phyloP scores from a whole-genome alignment of 179 eudicot genomes.

The Dionaea muscipula region DNA sequence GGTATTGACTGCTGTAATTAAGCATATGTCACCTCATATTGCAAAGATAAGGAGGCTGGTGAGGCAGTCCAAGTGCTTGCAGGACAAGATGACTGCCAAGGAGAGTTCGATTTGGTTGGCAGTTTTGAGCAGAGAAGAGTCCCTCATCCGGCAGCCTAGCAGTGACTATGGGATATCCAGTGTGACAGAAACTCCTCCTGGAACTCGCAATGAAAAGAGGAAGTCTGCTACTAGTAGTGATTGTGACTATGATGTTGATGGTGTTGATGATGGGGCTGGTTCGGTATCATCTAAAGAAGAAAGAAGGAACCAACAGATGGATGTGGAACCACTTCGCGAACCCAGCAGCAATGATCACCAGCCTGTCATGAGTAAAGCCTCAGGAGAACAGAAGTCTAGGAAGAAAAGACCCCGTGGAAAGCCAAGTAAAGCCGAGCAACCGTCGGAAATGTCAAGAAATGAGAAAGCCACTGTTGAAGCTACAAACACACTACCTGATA shows the following conservation, averaged over 20 bases:
- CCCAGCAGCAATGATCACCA: constrained; percentile 8
- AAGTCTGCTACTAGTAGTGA: constrained; percentile 13
- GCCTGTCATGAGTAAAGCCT: constrained; percentile 18
- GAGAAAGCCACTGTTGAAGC: constrained; percentile 22
- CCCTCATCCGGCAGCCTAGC: constrained; percentile 8
- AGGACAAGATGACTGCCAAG: constrained; percentile 43
- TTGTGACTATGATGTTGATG: constrained; percentile 26
- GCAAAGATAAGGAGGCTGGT: constrained; percentile 31
- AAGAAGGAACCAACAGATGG: constrained; percentile 29
- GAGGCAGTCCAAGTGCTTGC: constrained; percentile 36
- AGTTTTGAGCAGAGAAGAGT: constrained; percentile 24
- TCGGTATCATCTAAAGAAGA: constrained; percentile 69
- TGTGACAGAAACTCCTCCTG: constrained; percentile 14
- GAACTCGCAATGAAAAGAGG: constrained; percentile 6
- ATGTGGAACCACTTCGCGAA: constrained; percentile 23
- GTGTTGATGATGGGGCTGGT: constrained; percentile 11
- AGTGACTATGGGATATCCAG: constrained; percentile 11
- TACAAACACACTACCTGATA: constrained; percentile 16
- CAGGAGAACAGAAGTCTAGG: constrained; percentile 21
- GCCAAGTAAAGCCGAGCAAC: constrained; percentile 21
- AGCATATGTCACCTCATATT: constrained; percentile 34
- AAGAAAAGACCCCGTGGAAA: constrained; percentile 29
- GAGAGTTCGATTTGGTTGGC: constrained; percentile 35
- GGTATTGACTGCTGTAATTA: constrained; percentile 32
- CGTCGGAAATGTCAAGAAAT: constrained; percentile 18